Evolutionary conservation across 129 eudicot species (phyloP).

Genomic region (Gnaphalium uliginosum): DNA sequence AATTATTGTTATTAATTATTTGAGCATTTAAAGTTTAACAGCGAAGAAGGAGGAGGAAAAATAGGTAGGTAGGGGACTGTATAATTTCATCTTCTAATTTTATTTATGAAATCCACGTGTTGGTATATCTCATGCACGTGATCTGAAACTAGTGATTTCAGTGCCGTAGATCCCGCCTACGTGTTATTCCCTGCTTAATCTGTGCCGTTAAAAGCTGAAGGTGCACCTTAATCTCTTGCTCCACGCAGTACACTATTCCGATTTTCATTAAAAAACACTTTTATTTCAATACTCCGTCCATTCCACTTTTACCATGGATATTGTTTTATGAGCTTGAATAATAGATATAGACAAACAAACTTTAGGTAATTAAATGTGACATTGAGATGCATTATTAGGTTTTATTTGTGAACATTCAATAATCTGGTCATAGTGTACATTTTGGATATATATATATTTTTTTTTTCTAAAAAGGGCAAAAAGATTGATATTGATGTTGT

Average conservation of each 20-base stretch:
- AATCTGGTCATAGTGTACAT: no score
- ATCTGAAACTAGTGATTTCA: conserved; percentile 20
- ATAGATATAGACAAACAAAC: no score
- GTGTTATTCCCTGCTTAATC: conserved; percentile 26
- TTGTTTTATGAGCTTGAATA: no score
- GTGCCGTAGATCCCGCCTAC: conserved; percentile 32
- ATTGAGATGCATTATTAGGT: no score
- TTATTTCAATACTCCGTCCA: no score
- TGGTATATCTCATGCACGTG: conserved; percentile 30
- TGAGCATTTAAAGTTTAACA: conserved; percentile 25
- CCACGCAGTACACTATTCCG: neutral
- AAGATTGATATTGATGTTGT: no score
- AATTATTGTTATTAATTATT: conserved; percentile 24
- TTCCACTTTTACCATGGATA: no score
- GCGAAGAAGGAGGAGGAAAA: conserved; percentile 38
- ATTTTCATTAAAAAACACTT: neutral
- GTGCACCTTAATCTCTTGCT: conserved; percentile 26
- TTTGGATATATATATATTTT: no score
- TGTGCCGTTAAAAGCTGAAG: conserved; percentile 27
- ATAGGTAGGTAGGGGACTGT: conserved; percentile 22
- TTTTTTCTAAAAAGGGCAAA: no score
- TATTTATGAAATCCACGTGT: conserved; percentile 26
- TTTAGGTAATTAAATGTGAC: no score
- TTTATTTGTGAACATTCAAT: no score
- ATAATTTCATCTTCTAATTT: neutral